These are phyloP conservation scores for Globisporangium cederbergense DNA, from an alignment of 352 stramenopile species.

Conservation along the genomic window DNA sequence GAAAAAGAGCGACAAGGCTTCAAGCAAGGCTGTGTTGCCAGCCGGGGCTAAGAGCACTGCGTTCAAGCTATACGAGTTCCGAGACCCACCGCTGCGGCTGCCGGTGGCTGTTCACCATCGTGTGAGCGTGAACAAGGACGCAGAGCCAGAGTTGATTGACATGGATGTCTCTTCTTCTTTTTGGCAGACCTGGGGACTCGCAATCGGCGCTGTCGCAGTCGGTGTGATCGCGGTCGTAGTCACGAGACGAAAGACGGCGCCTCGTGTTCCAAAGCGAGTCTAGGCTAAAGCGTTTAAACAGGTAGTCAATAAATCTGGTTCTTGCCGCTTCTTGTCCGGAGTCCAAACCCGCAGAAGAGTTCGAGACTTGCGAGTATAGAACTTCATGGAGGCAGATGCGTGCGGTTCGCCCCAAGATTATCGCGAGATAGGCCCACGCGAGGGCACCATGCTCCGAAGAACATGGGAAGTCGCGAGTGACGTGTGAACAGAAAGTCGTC, in stretches of 20 bases:
- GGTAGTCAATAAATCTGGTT: neutral
- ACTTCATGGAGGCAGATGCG: neutral
- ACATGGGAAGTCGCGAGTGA: neutral
- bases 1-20: neutral
- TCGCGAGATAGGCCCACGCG: neutral
- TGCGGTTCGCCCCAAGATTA: neutral
- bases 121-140: neutral
- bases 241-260: neutral
- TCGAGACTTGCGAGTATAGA: neutral
- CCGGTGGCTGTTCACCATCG: neutral
- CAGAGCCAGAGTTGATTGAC: neutral
- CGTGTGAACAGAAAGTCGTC: neutral
- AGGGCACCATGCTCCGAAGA: neutral
- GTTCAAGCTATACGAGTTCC: neutral
- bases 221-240: neutral
- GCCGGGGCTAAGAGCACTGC: neutral
- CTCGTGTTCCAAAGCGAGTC: neutral
- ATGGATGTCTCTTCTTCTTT: neutral
- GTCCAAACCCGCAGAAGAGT: neutral
- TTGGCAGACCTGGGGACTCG: neutral
- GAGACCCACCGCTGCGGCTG: neutral
- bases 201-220: neutral
- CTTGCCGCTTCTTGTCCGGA: neutral
- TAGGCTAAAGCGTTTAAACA: neutral
- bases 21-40: neutral